Evolutionary conservation across 192 early-diverging fungal genomes (phyloP), one percentile per base, ranked within the genome.

Genomic region (Podila horticola): DNA sequence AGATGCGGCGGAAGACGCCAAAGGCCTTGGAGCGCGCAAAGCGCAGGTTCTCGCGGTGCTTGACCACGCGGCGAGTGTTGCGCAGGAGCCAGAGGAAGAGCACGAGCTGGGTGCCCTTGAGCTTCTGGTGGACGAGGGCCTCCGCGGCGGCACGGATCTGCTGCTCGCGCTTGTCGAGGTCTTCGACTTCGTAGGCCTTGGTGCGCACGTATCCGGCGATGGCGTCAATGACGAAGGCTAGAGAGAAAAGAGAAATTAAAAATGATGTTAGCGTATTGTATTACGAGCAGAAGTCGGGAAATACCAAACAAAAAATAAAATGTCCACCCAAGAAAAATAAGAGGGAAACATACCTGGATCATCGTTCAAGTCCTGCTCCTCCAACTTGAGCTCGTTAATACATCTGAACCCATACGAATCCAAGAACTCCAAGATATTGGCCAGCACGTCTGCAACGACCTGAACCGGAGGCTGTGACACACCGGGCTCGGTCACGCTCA

Each of bases 1-100:
- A 79, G 61, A 72, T 79, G 49, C 76, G 76, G 29, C 76, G 76
- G 69, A 79, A 72, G 52, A 79, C 76, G 15, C 76, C 76, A 57
- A 79, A 79, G 65, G 71, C 76, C 60, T 79, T 79, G 60, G 70
- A 72, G n/a, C 76, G 76, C 13, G 76, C 76, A 20, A 79, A 79
- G 29, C 76, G 69, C 12, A 79, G 59, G 66, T 79, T 79, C 65
- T 79, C 76, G 15, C 76, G 76, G 31, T 79, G 76, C 52, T 79
- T 79, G 51, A 79, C 76, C 12, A 79, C 76, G 5, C 76, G 76
- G 24, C 76, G 76, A 1, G 76, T 79, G 66, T 79, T 79, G 34
- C 76, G 69, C 58, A 79, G 70, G 29, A 79, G 62, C 76, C 76
- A 79, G 48, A 79, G 58, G 61, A 79, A 79, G 28, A 79, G 34